A percentile compares a stretch with the other conserved stretches of the same genome.
Conservation (phyloP, 176 grass and related monocot genomes). For the Hordeum marinum region DNA sequence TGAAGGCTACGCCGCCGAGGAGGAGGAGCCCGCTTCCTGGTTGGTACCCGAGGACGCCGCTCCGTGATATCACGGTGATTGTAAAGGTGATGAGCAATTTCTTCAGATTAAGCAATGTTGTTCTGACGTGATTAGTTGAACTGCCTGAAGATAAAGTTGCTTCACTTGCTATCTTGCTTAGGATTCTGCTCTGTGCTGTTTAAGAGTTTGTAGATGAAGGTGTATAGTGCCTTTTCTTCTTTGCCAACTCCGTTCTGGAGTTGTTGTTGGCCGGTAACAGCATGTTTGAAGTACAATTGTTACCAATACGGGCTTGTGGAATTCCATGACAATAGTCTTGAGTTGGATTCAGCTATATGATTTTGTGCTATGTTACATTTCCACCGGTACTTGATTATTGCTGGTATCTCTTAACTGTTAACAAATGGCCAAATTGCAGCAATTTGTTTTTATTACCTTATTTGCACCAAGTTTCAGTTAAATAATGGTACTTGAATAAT, state of each 20-base stretch:
- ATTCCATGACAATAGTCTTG: neutral
- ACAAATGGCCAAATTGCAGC: neutral
- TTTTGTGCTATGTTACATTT: neutral
- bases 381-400: neutral
- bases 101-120: neutral
- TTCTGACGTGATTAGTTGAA: neutral
- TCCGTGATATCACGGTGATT: slow-evolving; percentile 61
- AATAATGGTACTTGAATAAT: neutral
- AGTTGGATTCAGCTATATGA: neutral
- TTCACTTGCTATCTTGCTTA: neutral
- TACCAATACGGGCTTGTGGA: neutral
- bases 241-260: neutral
- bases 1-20: slow-evolving; percentile 16
- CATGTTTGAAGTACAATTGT: neutral
- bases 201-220: neutral
- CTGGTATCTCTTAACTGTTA: neutral
- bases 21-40: slow-evolving; percentile 66
- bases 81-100: slow-evolving; percentile 32
- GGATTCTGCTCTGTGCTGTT: neutral
- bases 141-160: neutral
- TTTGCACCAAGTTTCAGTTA: neutral
- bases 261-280: neutral
- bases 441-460: neutral
- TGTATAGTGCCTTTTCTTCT: neutral
- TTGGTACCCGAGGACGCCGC: slow-evolving; percentile 72